Evolutionary conservation across 1,139 yeast species (phyloP).

Genomic region (Pichia sp.): DNA sequence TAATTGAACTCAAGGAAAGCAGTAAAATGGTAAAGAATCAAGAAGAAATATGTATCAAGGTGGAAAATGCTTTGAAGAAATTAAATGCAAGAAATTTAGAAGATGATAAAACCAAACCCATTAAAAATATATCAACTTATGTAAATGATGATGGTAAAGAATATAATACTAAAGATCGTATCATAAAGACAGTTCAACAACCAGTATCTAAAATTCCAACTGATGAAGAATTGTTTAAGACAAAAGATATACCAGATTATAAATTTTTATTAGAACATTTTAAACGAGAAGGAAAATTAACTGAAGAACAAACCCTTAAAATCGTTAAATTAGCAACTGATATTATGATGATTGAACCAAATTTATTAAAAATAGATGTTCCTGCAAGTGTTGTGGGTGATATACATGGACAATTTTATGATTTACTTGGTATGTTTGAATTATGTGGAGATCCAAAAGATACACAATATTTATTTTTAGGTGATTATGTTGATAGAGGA

Average conservation of each 20-base stretch:
- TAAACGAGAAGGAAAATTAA: conserved; percentile 71
- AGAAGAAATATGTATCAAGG: conserved; percentile 32
- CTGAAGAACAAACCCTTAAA: conserved; percentile 61
- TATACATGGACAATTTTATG: conserved; percentile 92
- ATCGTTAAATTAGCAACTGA: conserved; percentile 63
- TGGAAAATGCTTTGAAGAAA: conserved; percentile 68
- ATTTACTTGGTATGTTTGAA: conserved; percentile 82
- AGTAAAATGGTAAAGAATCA: conserved; percentile 18
- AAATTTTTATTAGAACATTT: conserved; percentile 71
- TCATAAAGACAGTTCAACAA: conserved; percentile 55
- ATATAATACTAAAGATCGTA: conserved; percentile 61
- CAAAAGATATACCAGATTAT: conserved; percentile 64
- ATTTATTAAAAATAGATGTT: conserved; percentile 72
- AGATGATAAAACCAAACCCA: background rate
- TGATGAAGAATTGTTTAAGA: conserved; percentile 63
- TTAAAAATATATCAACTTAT: conserved; percentile 27
- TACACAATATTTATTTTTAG: conserved; percentile 81
- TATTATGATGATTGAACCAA: conserved; percentile 67
- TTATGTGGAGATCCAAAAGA: conserved; percentile 85
- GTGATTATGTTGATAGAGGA: conserved; percentile 96
- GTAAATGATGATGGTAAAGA: conserved; percentile 61
- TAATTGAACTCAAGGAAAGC: no score
- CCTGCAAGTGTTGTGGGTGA: conserved; percentile 97
- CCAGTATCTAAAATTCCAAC: conserved; percentile 64
- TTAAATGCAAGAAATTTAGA: conserved; percentile 41